Evolutionary conservation across 768 basidiomycete genomes (phyloP).

Genomic region (Podaxis sp.): DNA sequence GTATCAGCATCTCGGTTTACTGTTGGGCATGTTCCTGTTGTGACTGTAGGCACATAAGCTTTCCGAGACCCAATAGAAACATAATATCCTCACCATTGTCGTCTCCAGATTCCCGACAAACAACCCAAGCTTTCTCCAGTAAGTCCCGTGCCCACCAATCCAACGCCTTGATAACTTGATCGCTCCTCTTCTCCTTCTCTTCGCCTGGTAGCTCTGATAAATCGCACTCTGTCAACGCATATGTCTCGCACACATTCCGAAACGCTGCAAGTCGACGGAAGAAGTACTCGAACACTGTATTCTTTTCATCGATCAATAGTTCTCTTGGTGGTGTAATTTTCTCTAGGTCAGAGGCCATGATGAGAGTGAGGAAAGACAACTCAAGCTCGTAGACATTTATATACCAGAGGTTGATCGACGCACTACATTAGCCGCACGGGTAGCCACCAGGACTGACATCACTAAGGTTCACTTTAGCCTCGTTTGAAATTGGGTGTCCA

Average conservation of each 20-base stretch:
- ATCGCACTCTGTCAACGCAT: constrained; percentile 31
- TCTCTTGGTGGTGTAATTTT: constrained; percentile 34
- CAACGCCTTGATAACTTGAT: constrained; percentile 29
- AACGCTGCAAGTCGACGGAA: constrained; percentile 39
- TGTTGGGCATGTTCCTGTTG: constrained; percentile 34
- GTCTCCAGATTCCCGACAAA: constrained; percentile 30
- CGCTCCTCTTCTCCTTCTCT: constrained; percentile 12
- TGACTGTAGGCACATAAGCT: not conserved
- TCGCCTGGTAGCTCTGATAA: constrained; percentile 4
- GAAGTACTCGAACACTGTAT: constrained; percentile 37
- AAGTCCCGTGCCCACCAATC: constrained; percentile 42
- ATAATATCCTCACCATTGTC: constrained; percentile 9
- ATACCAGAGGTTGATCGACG: not conserved
- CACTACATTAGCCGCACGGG: not conserved
- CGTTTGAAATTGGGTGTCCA: not conserved
- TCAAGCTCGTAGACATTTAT: not conserved
- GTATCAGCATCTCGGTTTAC: constrained; percentile 43
- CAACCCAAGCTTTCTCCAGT: constrained; percentile 38
- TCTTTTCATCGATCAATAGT: constrained; percentile 29
- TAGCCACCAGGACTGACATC: not conserved
- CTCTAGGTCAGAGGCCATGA: constrained; percentile 18
- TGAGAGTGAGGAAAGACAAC: not conserved
- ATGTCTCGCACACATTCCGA: constrained; percentile 38
- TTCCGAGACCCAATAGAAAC: not conserved
- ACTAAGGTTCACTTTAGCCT: not conserved